Base-by-base conservation (phyloP, 495 filamentous ascomycete genomes). In the Daldinia concentrica region DNA sequence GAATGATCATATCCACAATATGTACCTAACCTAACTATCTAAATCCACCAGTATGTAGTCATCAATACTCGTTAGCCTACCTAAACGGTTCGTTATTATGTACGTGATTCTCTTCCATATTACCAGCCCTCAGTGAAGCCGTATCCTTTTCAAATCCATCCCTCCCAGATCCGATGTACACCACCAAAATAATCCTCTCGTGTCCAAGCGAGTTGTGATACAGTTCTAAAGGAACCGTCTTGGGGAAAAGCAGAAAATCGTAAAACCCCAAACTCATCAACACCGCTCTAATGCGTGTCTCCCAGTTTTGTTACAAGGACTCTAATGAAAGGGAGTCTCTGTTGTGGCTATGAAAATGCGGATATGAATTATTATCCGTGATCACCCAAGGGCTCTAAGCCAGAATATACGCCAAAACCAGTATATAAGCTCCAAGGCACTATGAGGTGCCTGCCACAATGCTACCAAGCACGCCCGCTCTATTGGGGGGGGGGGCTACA, bases 211-310 rank as follows among this genome's bases (percentile, higher is more conserved):
- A 22, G 12, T 64, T 55, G 34, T 67, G 37, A 45, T 72, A 64
- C 69, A 72, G 59, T 29, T 50, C 37, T 52, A 57, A 58, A 17
- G 12, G 26, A 26, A 48, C 36, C 22, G 24, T 17, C 36, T 51
- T n/a, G n/a, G 34, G 34, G 26, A 62, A 59, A 27, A 54, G 17
- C 12, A 24, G 41, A 19, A 30, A 63, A 50, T 58, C 48, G 27
- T n/a, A 65, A 27, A 57, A 39, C 36, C 41, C 50, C 56, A 30
- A 62, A 32, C 56, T 55, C 50, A 51, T 60, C 50, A 69, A 69
- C 71, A 48, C 71, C 71, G 58, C 29, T 69, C 63, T 66, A 66
- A 73, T 73, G 66, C 71, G 52, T 48, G 43, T 50, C 58, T 66
- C 62, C 62, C 30, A 4, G 22, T 52, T 45, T 58, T 63, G 32